Evolutionary conservation across 345 rosid genomes (phyloP).

Genomic region (Barbarea vulgaris): DNA sequence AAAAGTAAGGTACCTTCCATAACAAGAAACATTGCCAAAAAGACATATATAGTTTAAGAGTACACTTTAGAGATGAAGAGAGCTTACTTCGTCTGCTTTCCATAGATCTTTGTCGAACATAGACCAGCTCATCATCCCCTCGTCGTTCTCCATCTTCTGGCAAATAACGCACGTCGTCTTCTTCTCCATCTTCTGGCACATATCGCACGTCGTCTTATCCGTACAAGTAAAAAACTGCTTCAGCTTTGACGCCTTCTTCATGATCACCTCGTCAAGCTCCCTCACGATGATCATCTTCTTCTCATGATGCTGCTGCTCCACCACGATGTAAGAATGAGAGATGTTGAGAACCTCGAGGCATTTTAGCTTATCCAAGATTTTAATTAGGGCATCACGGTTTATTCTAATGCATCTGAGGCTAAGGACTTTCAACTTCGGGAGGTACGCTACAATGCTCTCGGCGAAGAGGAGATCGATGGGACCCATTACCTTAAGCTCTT

Average conservation of each 20-base stretch:
- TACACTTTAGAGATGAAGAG: slow-evolving; percentile 41
- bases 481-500: slow-evolving; percentile 71
- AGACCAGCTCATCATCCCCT: slow-evolving; percentile 76
- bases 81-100: slow-evolving; percentile 65
- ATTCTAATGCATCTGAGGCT: slow-evolving; percentile 65
- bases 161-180: slow-evolving; percentile 59
- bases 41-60: background rate
- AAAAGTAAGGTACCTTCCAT: slow-evolving; percentile 10
- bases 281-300: slow-evolving; percentile 37
- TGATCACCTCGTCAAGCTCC: slow-evolving; percentile 51
- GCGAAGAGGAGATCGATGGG: slow-evolving; percentile 49
- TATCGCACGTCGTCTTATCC: slow-evolving; percentile 46
- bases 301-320: slow-evolving; percentile 34
- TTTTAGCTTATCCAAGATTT: slow-evolving; percentile 49
- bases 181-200: too few relatives aligned
- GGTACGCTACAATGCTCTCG: slow-evolving; percentile 27
- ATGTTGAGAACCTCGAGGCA: slow-evolving; percentile 71
- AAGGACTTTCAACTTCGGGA: slow-evolving; percentile 53
- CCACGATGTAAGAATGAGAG: slow-evolving; percentile 62
- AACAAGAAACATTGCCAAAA: slow-evolving; percentile 6
- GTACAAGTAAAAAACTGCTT: slow-evolving; percentile 62
- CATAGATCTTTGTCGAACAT: slow-evolving; percentile 68
- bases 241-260: slow-evolving; percentile 56
- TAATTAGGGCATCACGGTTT: slow-evolving; percentile 48
- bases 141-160: slow-evolving; percentile 52